Evolutionary conservation across 148 eudicot genomes (phyloP).

Genomic region (Rhododendron griersonianum): DNA sequence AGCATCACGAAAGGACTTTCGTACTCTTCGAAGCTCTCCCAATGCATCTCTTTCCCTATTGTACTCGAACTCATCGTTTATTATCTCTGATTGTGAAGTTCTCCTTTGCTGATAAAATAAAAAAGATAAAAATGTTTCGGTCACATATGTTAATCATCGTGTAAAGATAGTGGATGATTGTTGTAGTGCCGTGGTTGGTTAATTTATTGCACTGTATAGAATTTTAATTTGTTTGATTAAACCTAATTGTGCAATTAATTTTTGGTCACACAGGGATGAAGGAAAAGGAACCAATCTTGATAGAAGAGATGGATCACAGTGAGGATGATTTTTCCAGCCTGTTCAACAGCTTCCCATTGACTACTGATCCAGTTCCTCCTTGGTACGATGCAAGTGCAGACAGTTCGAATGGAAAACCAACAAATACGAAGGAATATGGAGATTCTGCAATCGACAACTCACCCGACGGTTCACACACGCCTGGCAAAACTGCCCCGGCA

Average conservation of each 20-base stretch:
- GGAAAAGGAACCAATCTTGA: slow-evolving; percentile 13
- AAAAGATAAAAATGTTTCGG: neutral
- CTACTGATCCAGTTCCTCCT: slow-evolving; percentile 39
- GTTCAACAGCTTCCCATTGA: slow-evolving; percentile 57
- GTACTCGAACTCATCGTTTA: neutral
- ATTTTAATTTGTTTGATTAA: neutral
- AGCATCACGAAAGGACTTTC: neutral
- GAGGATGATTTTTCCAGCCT: slow-evolving; percentile 66
- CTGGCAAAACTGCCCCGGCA: slow-evolving; percentile 17
- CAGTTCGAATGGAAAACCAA: slow-evolving; percentile 31
- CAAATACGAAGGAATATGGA: slow-evolving; percentile 19
- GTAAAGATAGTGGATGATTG: neutral
- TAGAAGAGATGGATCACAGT: slow-evolving; percentile 25
- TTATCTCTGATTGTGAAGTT: neutral
- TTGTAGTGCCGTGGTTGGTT: neutral
- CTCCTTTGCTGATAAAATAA: neutral
- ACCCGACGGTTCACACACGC: slow-evolving; percentile 18
- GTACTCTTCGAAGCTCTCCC: neutral
- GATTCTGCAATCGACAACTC: slow-evolving; percentile 19
- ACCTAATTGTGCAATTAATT: neutral
- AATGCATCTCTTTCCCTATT: neutral
- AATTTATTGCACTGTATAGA: neutral
- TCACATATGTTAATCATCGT: neutral
- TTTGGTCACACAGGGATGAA: slow-evolving; percentile 7
- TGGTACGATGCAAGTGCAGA: slow-evolving; percentile 43